Evolutionary conservation across 2,329 filamentous ascomycete genomes (phyloP).

Genomic region (Periconia sp.): DNA sequence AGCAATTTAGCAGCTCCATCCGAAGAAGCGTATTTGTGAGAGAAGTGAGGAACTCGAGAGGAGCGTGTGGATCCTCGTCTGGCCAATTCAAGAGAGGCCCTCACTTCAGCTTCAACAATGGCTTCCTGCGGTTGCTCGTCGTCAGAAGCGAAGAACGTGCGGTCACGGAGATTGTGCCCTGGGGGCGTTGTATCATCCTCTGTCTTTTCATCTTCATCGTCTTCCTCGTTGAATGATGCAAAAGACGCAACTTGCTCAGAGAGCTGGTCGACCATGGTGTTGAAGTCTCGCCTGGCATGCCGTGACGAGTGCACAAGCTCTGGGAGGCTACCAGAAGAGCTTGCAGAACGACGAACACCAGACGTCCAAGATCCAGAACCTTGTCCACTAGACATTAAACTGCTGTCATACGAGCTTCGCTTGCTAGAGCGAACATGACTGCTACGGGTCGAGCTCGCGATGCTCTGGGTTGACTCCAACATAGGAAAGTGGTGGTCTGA

Average conservation of each 20-base stretch:
- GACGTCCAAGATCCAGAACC: conserved; percentile 41
- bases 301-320: conserved; percentile 45
- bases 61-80: conserved; percentile 30
- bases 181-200: conserved; percentile 39
- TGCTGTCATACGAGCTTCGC: conserved; percentile 63
- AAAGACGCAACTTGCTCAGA: conserved; percentile 40
- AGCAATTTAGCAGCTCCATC: conserved; percentile 41
- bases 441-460: conserved; percentile 53
- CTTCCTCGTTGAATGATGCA: conserved; percentile 29
- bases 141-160: conserved; percentile 38
- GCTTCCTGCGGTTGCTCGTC: conserved; percentile 23
- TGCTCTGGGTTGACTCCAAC: conserved; percentile 45
- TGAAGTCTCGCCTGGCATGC: conserved; percentile 39
- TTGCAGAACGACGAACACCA: conserved; percentile 42
- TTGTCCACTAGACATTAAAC: conserved; percentile 53
- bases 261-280: conserved; percentile 37
- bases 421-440: conserved; percentile 61
- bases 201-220: conserved; percentile 21
- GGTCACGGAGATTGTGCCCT: conserved; percentile 26
- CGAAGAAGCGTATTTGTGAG: conserved; percentile 42
- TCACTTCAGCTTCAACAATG: conserved; percentile 26
- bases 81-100: conserved; percentile 33
- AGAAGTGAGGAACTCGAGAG: conserved; percentile 13
- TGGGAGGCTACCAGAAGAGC: conserved; percentile 46
- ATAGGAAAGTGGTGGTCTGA: conserved; percentile 57